Evolutionary conservation across 2,329 filamentous ascomycete genomes (phyloP).

Genomic region (Acephala macrosclerotiorum): DNA sequence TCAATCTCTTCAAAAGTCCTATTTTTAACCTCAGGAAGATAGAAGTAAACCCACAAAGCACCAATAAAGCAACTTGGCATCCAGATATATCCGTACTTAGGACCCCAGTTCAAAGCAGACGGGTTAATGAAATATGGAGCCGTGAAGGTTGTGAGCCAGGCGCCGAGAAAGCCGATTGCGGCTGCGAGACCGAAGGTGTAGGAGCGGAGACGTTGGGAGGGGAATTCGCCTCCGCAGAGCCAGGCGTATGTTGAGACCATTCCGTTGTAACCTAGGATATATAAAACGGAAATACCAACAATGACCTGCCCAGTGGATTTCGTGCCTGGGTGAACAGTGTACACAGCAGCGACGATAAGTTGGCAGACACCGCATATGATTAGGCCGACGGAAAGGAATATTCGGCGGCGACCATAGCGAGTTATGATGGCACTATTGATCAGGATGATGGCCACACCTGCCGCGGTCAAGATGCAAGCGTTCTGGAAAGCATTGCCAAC

Average conservation of each 20-base stretch:
- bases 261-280: conserved; percentile 38
- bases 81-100: conserved; percentile 66
- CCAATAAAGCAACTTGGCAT: conserved; percentile 51
- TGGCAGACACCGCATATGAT: conserved; percentile 60
- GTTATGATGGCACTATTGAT: conserved; percentile 61
- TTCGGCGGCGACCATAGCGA: conserved; percentile 58
- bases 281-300: conserved; percentile 53
- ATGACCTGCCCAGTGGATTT: conserved; percentile 52
- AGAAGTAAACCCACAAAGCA: conserved; percentile 59
- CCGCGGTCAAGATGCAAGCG: conserved; percentile 59
- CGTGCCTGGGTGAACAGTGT: conserved; percentile 52
- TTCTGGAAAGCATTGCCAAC: conserved; percentile 63
- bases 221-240: conserved; percentile 63
- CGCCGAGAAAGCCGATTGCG: conserved; percentile 60
- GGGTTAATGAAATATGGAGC: conserved; percentile 68
- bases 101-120: conserved; percentile 60
- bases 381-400: conserved; percentile 60
- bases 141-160: conserved; percentile 60
- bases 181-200: conserved; percentile 64
- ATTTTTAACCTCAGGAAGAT: conserved; percentile 79
- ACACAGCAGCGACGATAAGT: conserved; percentile 60
- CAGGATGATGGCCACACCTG: conserved; percentile 62
- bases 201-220: conserved; percentile 61
- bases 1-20: conserved; percentile 87
- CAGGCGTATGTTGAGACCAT: conserved; percentile 58